Evolutionary conservation across 2,329 filamentous ascomycete genomes (phyloP), one percentile per base, ranked within the genome.

Genomic region (Alternaria brassicae): DNA sequence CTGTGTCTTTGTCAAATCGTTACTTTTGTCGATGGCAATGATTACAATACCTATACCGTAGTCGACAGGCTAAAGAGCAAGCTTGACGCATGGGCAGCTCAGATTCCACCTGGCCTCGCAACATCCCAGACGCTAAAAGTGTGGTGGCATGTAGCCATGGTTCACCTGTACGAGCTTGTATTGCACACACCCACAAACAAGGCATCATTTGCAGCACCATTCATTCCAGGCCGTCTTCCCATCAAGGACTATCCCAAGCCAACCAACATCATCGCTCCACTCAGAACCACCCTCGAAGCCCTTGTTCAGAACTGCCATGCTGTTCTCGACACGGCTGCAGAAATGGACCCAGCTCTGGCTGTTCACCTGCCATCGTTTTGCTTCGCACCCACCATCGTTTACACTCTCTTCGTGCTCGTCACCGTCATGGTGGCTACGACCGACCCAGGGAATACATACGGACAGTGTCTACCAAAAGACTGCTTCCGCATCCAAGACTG

Each of bases 151-250:
- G 58, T 68, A 27, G 64, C 70, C 39, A 68, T 72, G 66, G 49
- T 72, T 7, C 61, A 66, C 40, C 53, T 71, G 9, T 58, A 68
- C 49, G 71, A 73, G 53, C 42, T 66, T 15, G 58, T 63, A 6
- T 56, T 73, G 2, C 71, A 73, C 39, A 73, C 71, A 7, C 67
- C 67, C 3, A 71, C 70, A 7, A 73, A 73, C 32, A 71, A 68
- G 45, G 45, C 61, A n/a, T 65, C 63, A 12, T 73, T 73, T 48
- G 60, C 65, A 28, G 67, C 70, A 30, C 71, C 70, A 2, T 73
- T 67, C 30, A 67, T 72, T 21, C 70, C 71, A 7, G 66, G 65
- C 15, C 67, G 71, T 17, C 64, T 73, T 17, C 39, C 61, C n/a
- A 53, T 70, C 44, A 70, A 67, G 27, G 70, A 73, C 56, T 71